Conservation (phyloP, 371 early-diverging fungal genomes). For the Blastocladiella emersonii region DNA sequence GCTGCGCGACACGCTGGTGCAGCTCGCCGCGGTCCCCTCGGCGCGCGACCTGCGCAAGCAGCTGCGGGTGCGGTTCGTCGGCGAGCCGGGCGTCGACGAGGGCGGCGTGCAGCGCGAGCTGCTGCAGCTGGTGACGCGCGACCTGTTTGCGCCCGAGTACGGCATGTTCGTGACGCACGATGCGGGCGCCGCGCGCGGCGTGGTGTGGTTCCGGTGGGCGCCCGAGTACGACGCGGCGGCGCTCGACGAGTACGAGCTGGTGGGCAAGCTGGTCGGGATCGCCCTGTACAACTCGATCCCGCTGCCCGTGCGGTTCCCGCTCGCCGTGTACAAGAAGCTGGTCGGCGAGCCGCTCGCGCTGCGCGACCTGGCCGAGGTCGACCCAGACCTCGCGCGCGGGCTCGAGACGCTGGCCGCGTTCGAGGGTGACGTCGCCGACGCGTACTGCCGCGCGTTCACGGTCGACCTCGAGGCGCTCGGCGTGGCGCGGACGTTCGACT, state of each 20-base stretch:
- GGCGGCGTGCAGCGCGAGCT: slow-evolving; percentile 97
- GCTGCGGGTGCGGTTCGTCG: slow-evolving; percentile 75
- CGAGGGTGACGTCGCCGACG: slow-evolving; percentile 36
- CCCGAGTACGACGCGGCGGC: slow-evolving; percentile 21
- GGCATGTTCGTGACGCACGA: slow-evolving; percentile 22
- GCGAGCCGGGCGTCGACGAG: slow-evolving; percentile 77
- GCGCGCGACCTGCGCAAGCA: slow-evolving; percentile 62
- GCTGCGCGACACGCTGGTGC: slow-evolving; percentile 69
- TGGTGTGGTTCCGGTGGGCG: background rate
- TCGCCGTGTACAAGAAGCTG: slow-evolving; percentile 89
- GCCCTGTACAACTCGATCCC: slow-evolving; percentile 82
- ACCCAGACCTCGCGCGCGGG: slow-evolving; percentile 33
- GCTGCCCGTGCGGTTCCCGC: slow-evolving; percentile 77
- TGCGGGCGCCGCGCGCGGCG: background rate
- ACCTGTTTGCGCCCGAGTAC: slow-evolving; percentile 81
- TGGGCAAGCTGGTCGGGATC: slow-evolving; percentile 78
- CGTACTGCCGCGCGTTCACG: slow-evolving; percentile 52
- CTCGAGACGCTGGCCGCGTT: slow-evolving; percentile 39
- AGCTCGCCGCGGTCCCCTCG: slow-evolving; percentile 44
- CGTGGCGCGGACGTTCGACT: slow-evolving; percentile 12
- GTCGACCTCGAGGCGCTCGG: slow-evolving; percentile 52
- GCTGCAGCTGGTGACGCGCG: slow-evolving; percentile 76
- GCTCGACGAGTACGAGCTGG: slow-evolving; percentile 28
- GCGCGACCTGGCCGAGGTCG: background rate
- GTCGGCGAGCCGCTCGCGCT: slow-evolving; percentile 17